These are phyloP conservation scores for Deuterostichococcus epilithicus DNA, from an alignment of 139 green algal genomes.

Conservation along the genomic window DNA sequence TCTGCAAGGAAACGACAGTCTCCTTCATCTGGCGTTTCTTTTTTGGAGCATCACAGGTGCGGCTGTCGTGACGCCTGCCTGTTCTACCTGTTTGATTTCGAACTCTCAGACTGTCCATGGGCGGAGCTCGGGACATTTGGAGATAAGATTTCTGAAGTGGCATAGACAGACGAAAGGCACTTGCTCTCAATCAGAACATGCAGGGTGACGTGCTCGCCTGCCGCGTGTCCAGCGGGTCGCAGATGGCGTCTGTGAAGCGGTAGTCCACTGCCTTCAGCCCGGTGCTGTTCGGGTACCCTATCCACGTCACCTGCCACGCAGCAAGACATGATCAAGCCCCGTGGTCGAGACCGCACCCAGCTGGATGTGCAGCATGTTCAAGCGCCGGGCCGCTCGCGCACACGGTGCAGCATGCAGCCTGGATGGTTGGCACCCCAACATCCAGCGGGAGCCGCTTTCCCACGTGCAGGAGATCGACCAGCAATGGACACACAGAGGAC, in stretches of 20 bases:
- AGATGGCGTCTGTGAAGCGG: conserved; percentile 80
- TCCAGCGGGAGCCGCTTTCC: no score
- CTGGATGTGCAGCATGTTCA: conserved; percentile 50
- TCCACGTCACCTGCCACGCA: conserved; percentile 84
- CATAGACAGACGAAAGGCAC: no score
- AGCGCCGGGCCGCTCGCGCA: conserved; percentile 78
- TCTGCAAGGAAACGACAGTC: no score
- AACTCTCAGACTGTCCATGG: no score
- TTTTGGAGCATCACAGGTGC: neutral
- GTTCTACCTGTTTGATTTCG: neutral
- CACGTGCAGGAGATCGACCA: no score
- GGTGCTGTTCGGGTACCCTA: conserved; percentile 97
- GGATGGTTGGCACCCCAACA: no score
- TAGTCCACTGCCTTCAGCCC: conserved; percentile 85
- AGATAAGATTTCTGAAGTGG: no score
- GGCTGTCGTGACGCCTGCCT: no score
- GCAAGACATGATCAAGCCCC: neutral
- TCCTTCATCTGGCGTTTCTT: no score
- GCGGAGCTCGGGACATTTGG: no score
- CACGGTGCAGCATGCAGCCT: conserved; percentile 7
- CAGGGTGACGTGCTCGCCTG: neutral
- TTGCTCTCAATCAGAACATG: no score
- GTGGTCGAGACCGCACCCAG: neutral
- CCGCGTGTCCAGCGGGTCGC: conserved; percentile 67
- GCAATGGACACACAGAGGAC: neutral